Evolutionary conservation across 768 basidiomycete species (phyloP).

Genomic region (Terana coerulea): DNA sequence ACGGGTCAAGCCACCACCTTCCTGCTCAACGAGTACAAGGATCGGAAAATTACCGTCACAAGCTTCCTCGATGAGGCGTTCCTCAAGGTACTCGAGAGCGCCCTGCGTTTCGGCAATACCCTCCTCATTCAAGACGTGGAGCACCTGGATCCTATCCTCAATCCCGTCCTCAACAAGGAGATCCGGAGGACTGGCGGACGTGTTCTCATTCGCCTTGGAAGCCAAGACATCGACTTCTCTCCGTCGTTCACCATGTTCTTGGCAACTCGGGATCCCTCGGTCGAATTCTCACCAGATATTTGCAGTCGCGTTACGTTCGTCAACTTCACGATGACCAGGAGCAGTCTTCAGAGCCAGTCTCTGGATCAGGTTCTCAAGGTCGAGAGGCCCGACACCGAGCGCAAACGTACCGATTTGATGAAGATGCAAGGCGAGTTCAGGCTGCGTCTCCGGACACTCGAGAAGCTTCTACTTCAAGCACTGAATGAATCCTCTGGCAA

Average conservation of each 20-base stretch:
- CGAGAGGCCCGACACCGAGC: conserved; percentile 94
- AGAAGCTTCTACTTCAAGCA: conserved; percentile 89
- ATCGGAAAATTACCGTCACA: conserved; percentile 95
- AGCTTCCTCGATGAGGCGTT: conserved; percentile 99
- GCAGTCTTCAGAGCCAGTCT: conserved; percentile 97
- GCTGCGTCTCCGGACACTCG: conserved; percentile 85
- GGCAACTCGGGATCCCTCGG: conserved; percentile 93
- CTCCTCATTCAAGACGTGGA: conserved; percentile 98
- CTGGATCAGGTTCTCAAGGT: conserved; percentile 96
- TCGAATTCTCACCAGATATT: conserved; percentile 97
- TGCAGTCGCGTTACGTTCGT: conserved; percentile 96
- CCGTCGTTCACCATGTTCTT: conserved; percentile 99
- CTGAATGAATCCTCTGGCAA: conserved; percentile 96
- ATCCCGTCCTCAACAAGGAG: conserved; percentile 95
- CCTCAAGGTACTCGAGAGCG: conserved; percentile 96
- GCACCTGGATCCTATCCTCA: conserved; percentile 94
- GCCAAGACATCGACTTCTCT: conserved; percentile 98
- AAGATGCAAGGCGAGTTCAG: conserved; percentile 99
- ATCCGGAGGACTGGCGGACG: conserved; percentile 95
- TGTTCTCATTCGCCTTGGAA: conserved; percentile 93
- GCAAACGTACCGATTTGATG: conserved; percentile 93
- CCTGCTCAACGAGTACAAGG: conserved; percentile 90
- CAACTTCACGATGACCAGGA: conserved; percentile 98
- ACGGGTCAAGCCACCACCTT: conserved; percentile 96
- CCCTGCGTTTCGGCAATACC: conserved; percentile 97